Base-by-base conservation (phyloP, 208 protist species). In the Angomonas deanei region DNA sequence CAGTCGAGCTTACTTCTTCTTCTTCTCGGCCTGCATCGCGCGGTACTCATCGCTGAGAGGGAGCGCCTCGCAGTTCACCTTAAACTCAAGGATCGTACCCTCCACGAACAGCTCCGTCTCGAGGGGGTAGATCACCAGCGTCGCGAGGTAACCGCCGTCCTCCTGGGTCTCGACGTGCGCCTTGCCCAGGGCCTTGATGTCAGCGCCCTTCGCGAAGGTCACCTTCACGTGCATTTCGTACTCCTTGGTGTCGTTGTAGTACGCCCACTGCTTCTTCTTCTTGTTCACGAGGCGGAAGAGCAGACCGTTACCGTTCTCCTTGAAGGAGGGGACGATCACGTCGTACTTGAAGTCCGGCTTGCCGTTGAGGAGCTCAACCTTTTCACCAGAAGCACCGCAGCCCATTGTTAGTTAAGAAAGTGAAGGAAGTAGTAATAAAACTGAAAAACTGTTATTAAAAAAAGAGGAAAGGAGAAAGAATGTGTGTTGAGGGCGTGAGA, bases 51-150 rank as follows among this genome's bases (percentile, higher is more conserved):
- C 77, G 19, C 73, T 76, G 23, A 90, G 68, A 26, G 82, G 82
- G 21, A 82, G 49, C 19, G 83, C 85, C 58, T 85, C 78, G 76
- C 89, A 87, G 76, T 88, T 91, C 19, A 70, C 66, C 70, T 80
- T 78, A 68, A 85, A 85, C 53, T 85, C 84, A 68, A 87, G 91
- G 56, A 92, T 83, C 27, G 60, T 61, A 27, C 90, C 90, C 55
- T 88, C 72, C 58, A 93, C 85, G 70, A 96, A 94, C 74, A 91
- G 68, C 68, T 86, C 80, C 33, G 86, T 96, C 72, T 89, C 74
- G 26, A 38, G 52, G 15, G 90, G 90, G 53, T 83, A 77, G 52
- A 96, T 85, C 10, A 87, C 74, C 5, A 93, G 62, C 2, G 71
- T 63, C 15, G 77, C 88, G 54, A 86, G 82, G 64, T 89, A 77